Evolutionary conservation across 345 rosid genomes (phyloP).

Genomic region (Microcos paniculata): DNA sequence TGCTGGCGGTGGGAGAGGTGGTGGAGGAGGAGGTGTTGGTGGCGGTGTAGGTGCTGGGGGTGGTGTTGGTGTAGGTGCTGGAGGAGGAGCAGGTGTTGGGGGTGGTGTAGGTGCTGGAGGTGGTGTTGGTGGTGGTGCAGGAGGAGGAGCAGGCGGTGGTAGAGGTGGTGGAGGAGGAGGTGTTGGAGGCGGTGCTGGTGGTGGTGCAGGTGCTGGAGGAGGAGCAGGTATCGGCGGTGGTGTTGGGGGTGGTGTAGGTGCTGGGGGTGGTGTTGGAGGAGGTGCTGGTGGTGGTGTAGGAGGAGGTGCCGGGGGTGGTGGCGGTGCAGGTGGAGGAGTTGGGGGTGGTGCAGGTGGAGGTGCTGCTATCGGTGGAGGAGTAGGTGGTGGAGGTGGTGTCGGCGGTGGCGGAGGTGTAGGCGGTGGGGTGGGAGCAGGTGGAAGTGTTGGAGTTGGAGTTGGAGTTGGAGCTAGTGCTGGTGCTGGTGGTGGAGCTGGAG

Average conservation of each 20-base stretch:
- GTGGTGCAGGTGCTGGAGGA: constrained; percentile 12
- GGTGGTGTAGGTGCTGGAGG: constrained; percentile 20
- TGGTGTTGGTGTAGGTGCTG: constrained; percentile 7
- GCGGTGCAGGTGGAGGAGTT: background rate
- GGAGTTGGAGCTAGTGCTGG: background rate
- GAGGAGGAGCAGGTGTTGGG: constrained; percentile 2
- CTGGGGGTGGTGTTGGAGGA: background rate
- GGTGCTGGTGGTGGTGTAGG: background rate
- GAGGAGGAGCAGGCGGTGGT: background rate
- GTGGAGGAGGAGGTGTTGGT: constrained; percentile 18
- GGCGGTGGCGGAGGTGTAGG: background rate
- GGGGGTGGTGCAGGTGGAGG: background rate
- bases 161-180: constrained; percentile 1
- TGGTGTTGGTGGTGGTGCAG: constrained; percentile 7
- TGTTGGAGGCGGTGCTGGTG: constrained; percentile 12
- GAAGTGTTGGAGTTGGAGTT: background rate
- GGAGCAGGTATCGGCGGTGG: constrained; percentile 15
- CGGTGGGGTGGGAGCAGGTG: background rate
- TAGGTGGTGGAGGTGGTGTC: background rate
- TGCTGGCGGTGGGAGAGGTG: constrained; percentile 17
- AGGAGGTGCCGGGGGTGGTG: background rate
- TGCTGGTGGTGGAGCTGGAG: background rate
- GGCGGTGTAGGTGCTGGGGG: constrained; percentile 12
- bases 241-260: background rate
- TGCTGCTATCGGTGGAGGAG: background rate